A percentile compares a stretch with the other conserved stretches of the same genome.
These are phyloP conservation scores for Pestalotiopsis sp. DNA, from an alignment of 2,329 filamentous ascomycete genomes.

Conservation along the genomic window DNA sequence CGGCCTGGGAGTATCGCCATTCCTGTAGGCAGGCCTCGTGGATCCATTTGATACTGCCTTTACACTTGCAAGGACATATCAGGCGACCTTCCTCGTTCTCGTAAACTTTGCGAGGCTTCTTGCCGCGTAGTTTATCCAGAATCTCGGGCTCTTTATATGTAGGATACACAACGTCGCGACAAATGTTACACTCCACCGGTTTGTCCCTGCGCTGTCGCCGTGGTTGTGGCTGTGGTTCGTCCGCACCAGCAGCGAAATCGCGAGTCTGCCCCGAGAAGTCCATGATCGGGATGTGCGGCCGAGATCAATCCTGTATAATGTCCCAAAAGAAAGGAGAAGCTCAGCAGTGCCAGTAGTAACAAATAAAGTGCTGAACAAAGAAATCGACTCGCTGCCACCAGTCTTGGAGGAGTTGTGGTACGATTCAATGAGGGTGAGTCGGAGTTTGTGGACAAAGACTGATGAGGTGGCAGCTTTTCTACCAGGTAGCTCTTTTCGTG, in stretches of 20 bases:
- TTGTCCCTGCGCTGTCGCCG: slow-evolving; percentile 1
- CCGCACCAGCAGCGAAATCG: background rate
- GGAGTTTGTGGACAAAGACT: background rate
- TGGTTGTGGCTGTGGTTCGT: background rate
- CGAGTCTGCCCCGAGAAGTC: background rate
- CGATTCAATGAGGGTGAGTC: background rate
- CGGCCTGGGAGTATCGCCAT: slow-evolving; percentile 77
- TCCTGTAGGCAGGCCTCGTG: slow-evolving; percentile 86
- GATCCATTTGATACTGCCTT: slow-evolving; percentile 89
- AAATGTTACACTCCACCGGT: slow-evolving; percentile 75
- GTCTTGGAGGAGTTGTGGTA: background rate
- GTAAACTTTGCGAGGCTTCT: slow-evolving; percentile 48
- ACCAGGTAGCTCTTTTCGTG: background rate
- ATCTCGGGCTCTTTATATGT: slow-evolving; percentile 39
- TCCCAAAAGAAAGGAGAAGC: background rate
- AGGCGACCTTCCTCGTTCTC: slow-evolving; percentile 79
- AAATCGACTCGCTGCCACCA: background rate
- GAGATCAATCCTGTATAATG: background rate
- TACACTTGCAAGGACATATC: slow-evolving; percentile 90
- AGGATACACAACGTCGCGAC: slow-evolving; percentile 68
- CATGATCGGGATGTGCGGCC: background rate
- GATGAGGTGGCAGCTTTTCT: background rate
- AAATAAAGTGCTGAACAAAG: background rate
- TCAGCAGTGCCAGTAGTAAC: background rate
- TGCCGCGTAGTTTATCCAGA: slow-evolving; percentile 30